Base-by-base conservation (phyloP, 2,329 filamentous ascomycete genomes). In the Penicillium sp. region DNA sequence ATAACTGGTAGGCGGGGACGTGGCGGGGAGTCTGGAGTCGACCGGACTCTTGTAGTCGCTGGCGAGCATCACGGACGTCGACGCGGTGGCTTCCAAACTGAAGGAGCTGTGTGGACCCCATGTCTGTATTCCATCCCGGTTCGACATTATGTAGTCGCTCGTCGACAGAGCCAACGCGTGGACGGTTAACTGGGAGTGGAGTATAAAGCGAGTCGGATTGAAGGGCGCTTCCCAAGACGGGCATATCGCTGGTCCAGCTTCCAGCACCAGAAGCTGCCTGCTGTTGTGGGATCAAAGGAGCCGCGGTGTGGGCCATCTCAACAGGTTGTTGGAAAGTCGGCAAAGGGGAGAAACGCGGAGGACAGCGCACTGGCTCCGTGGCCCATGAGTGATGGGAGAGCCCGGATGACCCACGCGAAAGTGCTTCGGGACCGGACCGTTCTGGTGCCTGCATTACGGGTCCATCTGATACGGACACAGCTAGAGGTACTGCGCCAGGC, bases 341-440 rank as follows among this genome's bases (percentile, higher is more conserved):
- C 6, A 45, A 29, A 6, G 50, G 54, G 6, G 58, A 52, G 47
- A 60, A 50, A 8, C 47, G 45, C 4, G 55, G 45, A 4, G 56
- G 51, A 20, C 55, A 56, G 10, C 50, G 51, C 7, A 54, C 44
- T 7, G 64, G 63, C 10, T 67, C 64, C 5, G 64, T 65, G 10
- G 56, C 52, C 56, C 60, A 59, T 3, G 62, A 66, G 12, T 58
- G 53, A 13, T 57, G 51, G 5, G 64, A 66, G 29, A 59, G 52
- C 2, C 44, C 47, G 0, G 63, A 66, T 6, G 55, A 49, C 11
- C 54, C 49, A 22, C 63, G 61, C 2, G 62, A 59, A 47, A 67
- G 59, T 3, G 58, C 48, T 28, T 60, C 60, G 1, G 52, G 32
- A 3, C 42, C 44, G 1, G 53, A 50, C 17, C 25, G 39, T 7